These are phyloP conservation scores for Celoporthe dispersa DNA, from an alignment of 2,329 filamentous ascomycete genomes.

Conservation along the genomic window DNA sequence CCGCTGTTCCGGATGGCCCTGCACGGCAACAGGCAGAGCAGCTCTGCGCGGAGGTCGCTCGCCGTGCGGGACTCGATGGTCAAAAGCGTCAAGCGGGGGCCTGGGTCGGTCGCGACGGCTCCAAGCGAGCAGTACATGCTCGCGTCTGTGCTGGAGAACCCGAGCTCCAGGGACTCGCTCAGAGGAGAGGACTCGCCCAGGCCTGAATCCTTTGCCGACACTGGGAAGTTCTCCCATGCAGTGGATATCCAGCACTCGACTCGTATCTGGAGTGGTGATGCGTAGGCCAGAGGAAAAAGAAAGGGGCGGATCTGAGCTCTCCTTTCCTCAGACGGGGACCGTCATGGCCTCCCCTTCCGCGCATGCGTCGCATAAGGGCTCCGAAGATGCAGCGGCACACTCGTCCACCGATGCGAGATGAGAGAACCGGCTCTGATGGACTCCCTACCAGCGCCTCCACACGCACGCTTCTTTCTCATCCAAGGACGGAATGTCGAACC, in stretches of 20 bases:
- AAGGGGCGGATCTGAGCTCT: too few relatives aligned
- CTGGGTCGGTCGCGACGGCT: neutral
- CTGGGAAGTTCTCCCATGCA: neutral
- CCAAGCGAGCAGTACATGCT: conserved; percentile 12
- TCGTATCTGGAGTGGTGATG: neutral
- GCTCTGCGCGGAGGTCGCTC: neutral
- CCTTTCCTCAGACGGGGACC: neutral
- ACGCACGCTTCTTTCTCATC: neutral
- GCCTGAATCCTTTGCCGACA: neutral
- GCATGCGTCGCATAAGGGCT: neutral
- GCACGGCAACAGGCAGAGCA: neutral
- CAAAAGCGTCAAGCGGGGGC: neutral
- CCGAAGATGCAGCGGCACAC: neutral
- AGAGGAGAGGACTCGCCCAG: neutral
- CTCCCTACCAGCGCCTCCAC: neutral
- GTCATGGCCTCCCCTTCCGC: neutral
- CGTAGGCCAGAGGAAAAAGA: neutral
- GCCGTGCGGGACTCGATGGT: neutral
- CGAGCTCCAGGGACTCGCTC: neutral
- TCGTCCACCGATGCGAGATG: neutral
- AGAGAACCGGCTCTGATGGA: neutral
- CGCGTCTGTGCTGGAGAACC: neutral
- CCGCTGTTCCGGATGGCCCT: conserved; percentile 8
- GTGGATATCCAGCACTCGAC: neutral
- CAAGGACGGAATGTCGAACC: neutral